These are phyloP conservation scores for Oryza rufipogon DNA, from an alignment of 176 grass and related monocot genomes.

Conservation along the genomic window DNA sequence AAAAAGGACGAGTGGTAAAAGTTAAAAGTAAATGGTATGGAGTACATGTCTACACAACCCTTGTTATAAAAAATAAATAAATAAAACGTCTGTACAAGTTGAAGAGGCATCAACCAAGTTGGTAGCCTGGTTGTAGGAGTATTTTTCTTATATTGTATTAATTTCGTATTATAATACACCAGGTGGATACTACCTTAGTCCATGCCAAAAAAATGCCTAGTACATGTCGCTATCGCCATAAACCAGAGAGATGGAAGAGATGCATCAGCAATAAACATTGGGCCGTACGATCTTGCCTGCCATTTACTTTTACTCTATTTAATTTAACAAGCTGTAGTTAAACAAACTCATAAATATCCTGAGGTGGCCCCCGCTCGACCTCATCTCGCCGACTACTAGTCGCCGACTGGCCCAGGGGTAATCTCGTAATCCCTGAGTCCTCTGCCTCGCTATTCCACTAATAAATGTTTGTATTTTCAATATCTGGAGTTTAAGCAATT, in stretches of 20 bases:
- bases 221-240: not conserved
- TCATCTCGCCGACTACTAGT: conserved; percentile 23
- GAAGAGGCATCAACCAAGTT: not conserved
- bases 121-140: not conserved
- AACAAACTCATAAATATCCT: not conserved
- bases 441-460: not conserved
- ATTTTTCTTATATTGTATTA: not conserved
- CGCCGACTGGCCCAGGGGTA: conserved; percentile 37
- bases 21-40: too few relatives aligned
- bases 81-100: too few relatives aligned
- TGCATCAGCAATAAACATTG: not conserved
- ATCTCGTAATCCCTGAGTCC: not conserved
- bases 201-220: not conserved
- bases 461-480: not conserved
- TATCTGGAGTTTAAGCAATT: too few relatives aligned
- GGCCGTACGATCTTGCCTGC: not conserved
- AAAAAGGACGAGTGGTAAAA: too few relatives aligned
- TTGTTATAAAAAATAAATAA: too few relatives aligned
- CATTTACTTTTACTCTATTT: not conserved
- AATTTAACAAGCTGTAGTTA: not conserved
- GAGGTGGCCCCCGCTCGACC: not conserved
- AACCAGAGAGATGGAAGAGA: not conserved
- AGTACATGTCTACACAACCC: too few relatives aligned
- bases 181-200: not conserved
- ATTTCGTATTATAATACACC: not conserved